phyloP scores from a whole-genome alignment of 2,329 filamentous ascomycete genomes.

The Graphilbum sp. region DNA sequence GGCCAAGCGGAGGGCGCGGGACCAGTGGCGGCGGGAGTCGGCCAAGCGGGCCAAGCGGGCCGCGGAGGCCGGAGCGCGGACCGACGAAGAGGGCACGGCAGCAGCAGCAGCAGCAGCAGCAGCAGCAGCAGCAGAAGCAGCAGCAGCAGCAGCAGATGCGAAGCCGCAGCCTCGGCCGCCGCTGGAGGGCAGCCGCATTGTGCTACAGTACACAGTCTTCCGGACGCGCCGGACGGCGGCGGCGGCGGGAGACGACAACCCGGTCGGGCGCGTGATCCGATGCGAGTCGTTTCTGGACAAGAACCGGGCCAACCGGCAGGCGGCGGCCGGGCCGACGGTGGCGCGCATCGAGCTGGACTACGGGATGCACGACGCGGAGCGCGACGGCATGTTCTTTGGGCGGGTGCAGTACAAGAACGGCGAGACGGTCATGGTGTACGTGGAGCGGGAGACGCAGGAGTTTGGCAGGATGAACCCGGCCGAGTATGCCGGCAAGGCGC shows the following conservation, averaged over 20 bases:
- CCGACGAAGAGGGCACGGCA: too few species aligned
- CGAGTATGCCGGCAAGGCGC: not conserved
- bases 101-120: too few species aligned
- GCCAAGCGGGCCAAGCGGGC: too few species aligned
- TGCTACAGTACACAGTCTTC: constrained; percentile 9
- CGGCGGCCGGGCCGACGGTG: not conserved
- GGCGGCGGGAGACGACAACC: not conserved
- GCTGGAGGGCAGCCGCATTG: constrained; percentile 1
- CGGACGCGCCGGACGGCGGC: not conserved
- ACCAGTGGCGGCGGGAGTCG: too few species aligned
- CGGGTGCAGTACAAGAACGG: constrained; percentile 1
- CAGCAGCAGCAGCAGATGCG: too few species aligned
- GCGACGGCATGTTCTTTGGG: constrained; percentile 9
- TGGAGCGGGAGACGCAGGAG: constrained; percentile 6
- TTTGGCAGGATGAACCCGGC: constrained; percentile 5
- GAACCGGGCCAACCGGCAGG: constrained; percentile 6
- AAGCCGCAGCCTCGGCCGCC: too few species aligned
- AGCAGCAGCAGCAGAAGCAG: too few species aligned
- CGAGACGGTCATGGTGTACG: constrained; percentile 4
- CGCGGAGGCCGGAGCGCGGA: too few species aligned
- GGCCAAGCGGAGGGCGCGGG: too few species aligned
- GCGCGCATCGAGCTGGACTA: constrained; percentile 4
- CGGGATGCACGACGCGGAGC: not conserved
- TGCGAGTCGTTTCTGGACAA: constrained; percentile 6
- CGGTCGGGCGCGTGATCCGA: constrained; percentile 3